Evolutionary conservation across 129 eudicot genomes (phyloP).

Genomic region (Deinandra increscens): DNA sequence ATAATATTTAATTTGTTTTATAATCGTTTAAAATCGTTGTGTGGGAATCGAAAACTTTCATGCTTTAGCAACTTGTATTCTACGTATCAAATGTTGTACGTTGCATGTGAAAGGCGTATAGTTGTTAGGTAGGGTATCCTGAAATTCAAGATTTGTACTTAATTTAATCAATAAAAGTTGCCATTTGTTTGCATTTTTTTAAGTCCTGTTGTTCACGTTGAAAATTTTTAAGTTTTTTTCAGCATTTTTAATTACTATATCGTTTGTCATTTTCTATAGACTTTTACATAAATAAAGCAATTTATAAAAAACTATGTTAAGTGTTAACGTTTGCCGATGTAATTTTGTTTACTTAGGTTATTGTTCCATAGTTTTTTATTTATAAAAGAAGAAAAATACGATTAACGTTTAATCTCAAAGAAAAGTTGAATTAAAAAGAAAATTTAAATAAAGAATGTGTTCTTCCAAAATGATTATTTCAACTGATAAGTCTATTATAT

Average conservation of each 20-base stretch:
- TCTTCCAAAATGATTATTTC: neutral
- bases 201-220: neutral
- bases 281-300: neutral
- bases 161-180: constrained; percentile 33
- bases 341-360: neutral
- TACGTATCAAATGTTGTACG: constrained; percentile 23
- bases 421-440: neutral
- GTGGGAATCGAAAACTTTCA: constrained; percentile 25
- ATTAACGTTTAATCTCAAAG: neutral
- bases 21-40: constrained; percentile 16
- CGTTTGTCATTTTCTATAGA: neutral
- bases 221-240: neutral
- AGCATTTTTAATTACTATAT: neutral
- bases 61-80: constrained; percentile 24
- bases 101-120: constrained; percentile 16
- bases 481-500: neutral
- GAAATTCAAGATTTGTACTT: constrained; percentile 29
- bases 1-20: constrained; percentile 17
- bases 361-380: no score
- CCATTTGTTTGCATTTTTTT: constrained; percentile 28
- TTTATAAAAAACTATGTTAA: neutral
- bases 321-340: neutral
- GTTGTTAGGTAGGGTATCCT: constrained; percentile 27
- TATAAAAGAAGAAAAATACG: neutral
- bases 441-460: neutral